Conservation (phyloP, 495 filamentous ascomycete genomes). For the Staphylotrichum longicolle region DNA sequence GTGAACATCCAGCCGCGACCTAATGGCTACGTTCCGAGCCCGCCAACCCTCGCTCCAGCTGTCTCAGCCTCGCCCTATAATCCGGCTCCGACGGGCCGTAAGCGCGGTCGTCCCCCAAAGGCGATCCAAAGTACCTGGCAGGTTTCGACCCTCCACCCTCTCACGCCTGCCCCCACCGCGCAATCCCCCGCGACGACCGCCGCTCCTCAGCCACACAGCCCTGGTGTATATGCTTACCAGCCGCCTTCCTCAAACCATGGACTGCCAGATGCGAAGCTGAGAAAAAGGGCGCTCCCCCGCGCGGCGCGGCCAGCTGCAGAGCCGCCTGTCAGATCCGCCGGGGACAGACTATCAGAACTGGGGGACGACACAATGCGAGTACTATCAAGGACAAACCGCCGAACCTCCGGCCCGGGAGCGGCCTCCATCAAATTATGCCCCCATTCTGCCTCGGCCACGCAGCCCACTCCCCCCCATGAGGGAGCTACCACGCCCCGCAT, state of each 20-base stretch:
- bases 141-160: constrained; percentile 36
- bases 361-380: constrained; percentile 17
- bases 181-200: constrained; percentile 7
- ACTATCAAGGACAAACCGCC: constrained; percentile 1
- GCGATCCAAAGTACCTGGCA: constrained; percentile 29
- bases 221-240: constrained; percentile 12
- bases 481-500: constrained; percentile 11
- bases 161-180: constrained; percentile 32
- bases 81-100: constrained; percentile 26
- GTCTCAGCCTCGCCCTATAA: constrained; percentile 27
- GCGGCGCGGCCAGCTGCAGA: constrained; percentile 16
- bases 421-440: neutral
- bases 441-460: constrained; percentile 21
- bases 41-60: constrained; percentile 28
- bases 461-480: constrained; percentile 21
- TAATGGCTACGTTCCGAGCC: constrained; percentile 37
- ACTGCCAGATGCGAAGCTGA: neutral
- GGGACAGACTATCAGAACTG: constrained; percentile 18
- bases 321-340: constrained; percentile 2
- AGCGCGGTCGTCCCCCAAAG: constrained; percentile 35
- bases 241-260: neutral
- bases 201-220: constrained; percentile 30
- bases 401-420: constrained; percentile 1
- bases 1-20: constrained; percentile 37
- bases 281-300: constrained; percentile 19